Conservation (phyloP, 495 filamentous ascomycete genomes). For the Xylaria flabelliformis region DNA sequence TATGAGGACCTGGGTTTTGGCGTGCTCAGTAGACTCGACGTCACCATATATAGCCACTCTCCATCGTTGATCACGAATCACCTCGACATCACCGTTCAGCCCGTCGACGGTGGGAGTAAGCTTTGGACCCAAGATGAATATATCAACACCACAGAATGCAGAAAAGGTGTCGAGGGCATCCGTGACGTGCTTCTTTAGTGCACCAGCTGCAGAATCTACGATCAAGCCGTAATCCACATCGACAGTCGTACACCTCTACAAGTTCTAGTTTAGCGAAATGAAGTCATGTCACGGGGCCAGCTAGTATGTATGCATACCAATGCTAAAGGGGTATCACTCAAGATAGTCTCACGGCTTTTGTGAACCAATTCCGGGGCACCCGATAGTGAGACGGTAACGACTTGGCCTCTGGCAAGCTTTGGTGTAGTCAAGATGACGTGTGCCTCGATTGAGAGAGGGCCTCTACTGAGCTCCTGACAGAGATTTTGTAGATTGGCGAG, state of each 20-base stretch:
- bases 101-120: conserved; percentile 68
- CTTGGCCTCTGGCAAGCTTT: conserved; percentile 73
- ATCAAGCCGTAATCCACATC: conserved; percentile 91
- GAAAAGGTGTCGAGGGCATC: conserved; percentile 85
- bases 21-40: conserved; percentile 92
- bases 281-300: conserved; percentile 24
- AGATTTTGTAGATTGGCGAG: conserved; percentile 75
- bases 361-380: conserved; percentile 83
- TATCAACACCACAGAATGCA: conserved; percentile 87
- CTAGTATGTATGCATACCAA: conserved; percentile 66
- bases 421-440: conserved; percentile 82
- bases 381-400: conserved; percentile 89
- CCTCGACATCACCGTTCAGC: conserved; percentile 59
- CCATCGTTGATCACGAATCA: conserved; percentile 74
- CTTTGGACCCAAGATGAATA: conserved; percentile 90
- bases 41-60: conserved; percentile 94
- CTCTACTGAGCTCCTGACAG: conserved; percentile 75
- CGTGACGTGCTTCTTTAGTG: conserved; percentile 67
- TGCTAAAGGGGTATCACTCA: conserved; percentile 86
- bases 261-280: conserved; percentile 37
- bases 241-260: conserved; percentile 86
- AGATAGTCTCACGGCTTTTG: conserved; percentile 80
- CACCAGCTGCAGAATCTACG: conserved; percentile 74
- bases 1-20: conserved; percentile 93
- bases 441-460: conserved; percentile 76